Evolutionary conservation across 345 rosid genomes (phyloP).

Genomic region (Rhodamnia rubescens): DNA sequence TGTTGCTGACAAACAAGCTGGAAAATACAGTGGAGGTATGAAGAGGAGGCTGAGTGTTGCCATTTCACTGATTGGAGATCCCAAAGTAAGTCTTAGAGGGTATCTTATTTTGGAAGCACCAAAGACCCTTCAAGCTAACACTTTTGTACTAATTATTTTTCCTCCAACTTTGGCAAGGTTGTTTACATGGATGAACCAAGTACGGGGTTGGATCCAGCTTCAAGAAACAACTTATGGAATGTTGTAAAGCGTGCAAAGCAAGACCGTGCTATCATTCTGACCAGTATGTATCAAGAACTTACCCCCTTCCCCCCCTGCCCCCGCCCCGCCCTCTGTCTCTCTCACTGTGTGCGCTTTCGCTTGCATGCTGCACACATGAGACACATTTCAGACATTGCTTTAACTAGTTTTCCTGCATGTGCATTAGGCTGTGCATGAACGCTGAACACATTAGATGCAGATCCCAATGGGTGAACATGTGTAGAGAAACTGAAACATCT

Average conservation of each 20-base stretch:
- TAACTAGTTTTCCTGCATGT: too few relatives aligned
- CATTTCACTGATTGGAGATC: conserved; percentile 87
- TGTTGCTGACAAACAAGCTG: conserved; percentile 75
- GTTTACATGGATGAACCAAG: conserved; percentile 99
- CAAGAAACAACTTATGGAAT: conserved; percentile 80
- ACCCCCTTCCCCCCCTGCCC: neutral
- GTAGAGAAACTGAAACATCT: too few relatives aligned
- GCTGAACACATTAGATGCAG: too few relatives aligned
- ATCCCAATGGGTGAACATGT: too few relatives aligned
- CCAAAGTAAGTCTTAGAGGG: conserved; percentile 37
- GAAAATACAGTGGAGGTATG: conserved; percentile 97
- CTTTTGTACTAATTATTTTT: neutral
- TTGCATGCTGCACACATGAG: too few relatives aligned
- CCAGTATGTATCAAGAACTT: conserved; percentile 28
- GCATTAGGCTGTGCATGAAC: too few relatives aligned
- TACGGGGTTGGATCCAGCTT: conserved; percentile 96
- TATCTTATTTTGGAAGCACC: neutral
- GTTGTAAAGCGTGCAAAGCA: conserved; percentile 76
- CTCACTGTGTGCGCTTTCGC: too few relatives aligned
- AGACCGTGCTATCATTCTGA: conserved; percentile 77
- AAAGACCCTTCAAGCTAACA: neutral
- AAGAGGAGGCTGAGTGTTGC: conserved; percentile 97
- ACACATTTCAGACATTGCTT: too few relatives aligned
- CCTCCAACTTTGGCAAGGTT: conserved; percentile 27
- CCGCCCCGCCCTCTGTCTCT: neutral